Evolutionary conservation across 2,329 filamentous ascomycete genomes (phyloP), one percentile per base, ranked within the genome.

Genomic region (Plenodomus lindquistii): DNA sequence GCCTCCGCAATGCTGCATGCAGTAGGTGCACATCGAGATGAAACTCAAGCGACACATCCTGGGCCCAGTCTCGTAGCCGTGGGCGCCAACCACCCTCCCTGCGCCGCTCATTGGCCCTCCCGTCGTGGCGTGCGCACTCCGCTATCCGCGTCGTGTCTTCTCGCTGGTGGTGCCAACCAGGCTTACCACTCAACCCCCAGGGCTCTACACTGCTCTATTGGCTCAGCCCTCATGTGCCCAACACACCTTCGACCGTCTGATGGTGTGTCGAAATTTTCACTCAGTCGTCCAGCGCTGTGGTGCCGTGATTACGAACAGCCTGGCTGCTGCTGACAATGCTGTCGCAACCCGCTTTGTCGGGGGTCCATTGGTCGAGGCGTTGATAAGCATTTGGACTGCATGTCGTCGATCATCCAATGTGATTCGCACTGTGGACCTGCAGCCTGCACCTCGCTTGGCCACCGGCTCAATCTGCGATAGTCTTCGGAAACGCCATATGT

Each of bases 401-500:
- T 31, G 27, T 31, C 27, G 27, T 31, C 27, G 27, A 31, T 31
- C 27, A 31, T 31, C 27, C 27, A 31, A 31, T 31, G 27, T 31
- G 27, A 8, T 31, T 31, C 27, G 27, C 27, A 31, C 27, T 31
- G 6, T 31, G 27, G 27, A 31, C 27, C 27, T 31, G 27, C 27
- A 31, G 27, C 27, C 27, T 31, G 27, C 27, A 31, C 9, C 27
- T 31, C 27, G 27, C 27, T 31, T 31, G 27, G 6, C 27, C 27
- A 11, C 27, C 27, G 27, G 27, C 27, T 31, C 27, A 57, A 63
- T 58, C 44, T 57, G 48, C 42, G 24, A 50, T 53, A 15, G 55
- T 50, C 48, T 55, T 53, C 44, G 46, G 52, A 60, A 62, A 61
- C 60, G 57, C 37, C 15, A 38, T 17, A 11, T 41, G 37, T 31